These are phyloP conservation scores for Nymphaea colorata DNA, from an alignment of 164 flowering plant genomes.

Conservation along the genomic window DNA sequence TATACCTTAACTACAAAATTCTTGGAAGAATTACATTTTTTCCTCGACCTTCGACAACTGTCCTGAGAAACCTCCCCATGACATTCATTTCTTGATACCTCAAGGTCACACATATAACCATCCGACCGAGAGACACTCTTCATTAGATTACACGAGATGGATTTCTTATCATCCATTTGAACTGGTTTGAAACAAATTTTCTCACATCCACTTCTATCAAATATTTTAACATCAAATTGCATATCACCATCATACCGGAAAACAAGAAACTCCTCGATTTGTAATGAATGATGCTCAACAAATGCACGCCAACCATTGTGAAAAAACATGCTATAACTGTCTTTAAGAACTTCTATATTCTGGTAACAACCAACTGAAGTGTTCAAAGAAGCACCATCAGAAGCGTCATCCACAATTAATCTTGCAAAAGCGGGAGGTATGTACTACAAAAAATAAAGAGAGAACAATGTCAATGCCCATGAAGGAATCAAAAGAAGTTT, in stretches of 20 bases:
- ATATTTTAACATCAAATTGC: conserved; percentile 47
- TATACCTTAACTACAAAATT: not conserved
- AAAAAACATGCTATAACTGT: conserved; percentile 21
- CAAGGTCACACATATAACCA: not conserved
- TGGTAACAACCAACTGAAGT: conserved; percentile 56
- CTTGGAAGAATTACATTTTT: not conserved
- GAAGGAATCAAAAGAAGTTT: not conserved
- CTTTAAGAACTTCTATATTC: conserved; percentile 29
- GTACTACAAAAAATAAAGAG: conserved; percentile 7
- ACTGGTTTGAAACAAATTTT: not conserved
- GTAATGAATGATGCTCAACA: conserved; percentile 40
- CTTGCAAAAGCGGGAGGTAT: conserved; percentile 14
- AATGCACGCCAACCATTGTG: conserved; percentile 51
- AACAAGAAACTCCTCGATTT: conserved; percentile 42
- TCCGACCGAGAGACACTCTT: not conserved
- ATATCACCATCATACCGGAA: conserved; percentile 54
- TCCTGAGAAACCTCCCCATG: not conserved
- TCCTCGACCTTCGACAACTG: not conserved
- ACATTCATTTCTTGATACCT: not conserved
- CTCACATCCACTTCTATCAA: conserved; percentile 53
- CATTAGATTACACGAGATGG: not conserved
- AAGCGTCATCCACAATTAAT: conserved; percentile 9
- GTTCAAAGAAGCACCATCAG: conserved; percentile 23
- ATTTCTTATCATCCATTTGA: not conserved
- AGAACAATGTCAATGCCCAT: no score